These are phyloP conservation scores for Fraxinus sp. DNA, from an alignment of 305 asterid species.

Conservation along the genomic window DNA sequence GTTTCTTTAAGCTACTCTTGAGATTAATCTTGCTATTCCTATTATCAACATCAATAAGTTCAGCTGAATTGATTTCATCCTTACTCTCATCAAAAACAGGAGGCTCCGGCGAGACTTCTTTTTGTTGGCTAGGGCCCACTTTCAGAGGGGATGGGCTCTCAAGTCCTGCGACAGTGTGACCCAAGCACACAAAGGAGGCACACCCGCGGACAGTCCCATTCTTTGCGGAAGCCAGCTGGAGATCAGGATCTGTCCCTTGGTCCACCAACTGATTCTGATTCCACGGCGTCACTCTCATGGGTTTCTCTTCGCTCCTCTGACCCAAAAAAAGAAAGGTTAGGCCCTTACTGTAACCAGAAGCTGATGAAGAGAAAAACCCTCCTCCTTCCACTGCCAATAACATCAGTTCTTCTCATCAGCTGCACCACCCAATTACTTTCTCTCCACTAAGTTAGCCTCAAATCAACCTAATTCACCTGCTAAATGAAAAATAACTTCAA, in stretches of 20 bases:
- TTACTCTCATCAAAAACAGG: conserved; percentile 38
- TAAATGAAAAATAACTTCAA: background rate
- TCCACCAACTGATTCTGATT: conserved; percentile 92
- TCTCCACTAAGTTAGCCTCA: conserved; percentile 26
- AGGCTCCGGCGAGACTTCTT: conserved; percentile 46
- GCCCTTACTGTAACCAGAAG: conserved; percentile 89
- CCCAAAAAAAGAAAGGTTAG: conserved; percentile 83
- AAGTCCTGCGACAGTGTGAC: conserved; percentile 62
- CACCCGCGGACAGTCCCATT: conserved; percentile 68
- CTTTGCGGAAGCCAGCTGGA: conserved; percentile 91
- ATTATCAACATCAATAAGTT: conserved; percentile 35
- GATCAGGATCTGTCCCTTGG: conserved; percentile 72
- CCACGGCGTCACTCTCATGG: conserved; percentile 98
- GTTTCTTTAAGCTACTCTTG: conserved; percentile 79
- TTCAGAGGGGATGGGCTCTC: conserved; percentile 63
- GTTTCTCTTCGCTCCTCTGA: conserved; percentile 74
- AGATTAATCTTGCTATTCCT: conserved; percentile 33
- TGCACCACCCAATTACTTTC: conserved; percentile 37
- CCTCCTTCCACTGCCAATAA: conserved; percentile 94
- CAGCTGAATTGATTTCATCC: conserved; percentile 35
- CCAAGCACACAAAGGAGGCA: conserved; percentile 76
- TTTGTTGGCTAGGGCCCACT: conserved; percentile 65
- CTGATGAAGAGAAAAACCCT: conserved; percentile 47
- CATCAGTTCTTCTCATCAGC: conserved; percentile 90
- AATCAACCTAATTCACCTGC: conserved; percentile 38